Evolutionary conservation across 2,329 filamentous ascomycete genomes (phyloP), one percentile per base, ranked within the genome.

Genomic region (Pyrenophora teres): DNA sequence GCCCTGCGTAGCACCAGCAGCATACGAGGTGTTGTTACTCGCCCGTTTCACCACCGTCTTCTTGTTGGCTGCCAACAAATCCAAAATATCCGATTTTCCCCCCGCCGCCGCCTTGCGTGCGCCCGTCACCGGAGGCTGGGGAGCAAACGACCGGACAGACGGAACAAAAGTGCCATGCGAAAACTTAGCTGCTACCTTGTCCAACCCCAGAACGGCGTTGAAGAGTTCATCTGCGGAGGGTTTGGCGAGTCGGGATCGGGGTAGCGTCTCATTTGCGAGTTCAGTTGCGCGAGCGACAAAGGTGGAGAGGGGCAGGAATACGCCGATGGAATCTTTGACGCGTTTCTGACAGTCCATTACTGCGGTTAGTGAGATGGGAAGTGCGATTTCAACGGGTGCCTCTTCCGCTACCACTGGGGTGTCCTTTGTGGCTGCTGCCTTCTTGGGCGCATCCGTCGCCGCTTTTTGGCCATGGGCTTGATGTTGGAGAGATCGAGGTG

Each of bases 401-500:
- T 80, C 75, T 30, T 77, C 72, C 9, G 80, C 70, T 12, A 79
- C 72, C 12, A 69, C 68, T 6, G 76, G 66, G 16, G 61, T 42
- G 19, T 30, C 27, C 27, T 30, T 30, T 30, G 73, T 70, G 32
- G 74, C 70, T 46, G 76, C 71, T 45, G 76, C 66, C 71, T 81
- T 80, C 69, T 80, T 78, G 47, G 78, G 67, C 9, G 72, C 64
- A 52, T 7, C 23, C 6, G 75, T 73, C 15, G 15, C 15, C 15
- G 15, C 61, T 76, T 75, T 46, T 76, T 72, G 19, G 74, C 65
- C 40, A 87, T 87, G 52, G 93, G 78, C 80, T 96, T 95, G 79
- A 97, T 93, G 79, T 97, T 96, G 79, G 89, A 94, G 19, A 99
- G 85, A 73, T 99, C 93, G 46, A 99, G 85, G 74, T 95, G 91